phyloP scores from a whole-genome alignment of 306 rosid genomes.

The Vigna mungo region DNA sequence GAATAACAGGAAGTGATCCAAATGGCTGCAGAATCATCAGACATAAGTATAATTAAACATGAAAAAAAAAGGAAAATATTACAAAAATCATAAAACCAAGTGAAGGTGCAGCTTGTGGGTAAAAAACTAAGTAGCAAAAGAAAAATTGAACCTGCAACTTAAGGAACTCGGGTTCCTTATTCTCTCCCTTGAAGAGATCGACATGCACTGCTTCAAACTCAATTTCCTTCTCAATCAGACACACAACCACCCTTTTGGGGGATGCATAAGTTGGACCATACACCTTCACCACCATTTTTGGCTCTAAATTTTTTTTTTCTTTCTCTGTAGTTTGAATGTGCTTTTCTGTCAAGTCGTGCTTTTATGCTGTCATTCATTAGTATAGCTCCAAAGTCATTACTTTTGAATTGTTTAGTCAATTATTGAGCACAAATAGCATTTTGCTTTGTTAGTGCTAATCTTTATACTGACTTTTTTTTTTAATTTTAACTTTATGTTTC shows the following conservation, averaged over 20 bases:
- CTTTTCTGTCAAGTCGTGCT: background rate
- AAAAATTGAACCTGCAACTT: slow-evolving; percentile 54
- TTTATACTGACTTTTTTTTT: no score
- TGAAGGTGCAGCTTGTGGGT: background rate
- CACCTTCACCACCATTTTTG: slow-evolving; percentile 55
- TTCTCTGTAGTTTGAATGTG: background rate
- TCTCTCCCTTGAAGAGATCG: slow-evolving; percentile 56
- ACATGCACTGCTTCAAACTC: slow-evolving; percentile 55
- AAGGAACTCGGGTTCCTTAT: slow-evolving; percentile 57
- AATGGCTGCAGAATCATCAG: slow-evolving; percentile 51
- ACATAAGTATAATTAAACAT: background rate
- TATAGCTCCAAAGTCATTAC: background rate
- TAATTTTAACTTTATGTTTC: no score
- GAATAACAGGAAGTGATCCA: slow-evolving; percentile 60
- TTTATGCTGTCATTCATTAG: background rate
- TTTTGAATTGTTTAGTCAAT: background rate
- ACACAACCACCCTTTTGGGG: slow-evolving; percentile 57
- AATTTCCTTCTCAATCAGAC: slow-evolving; percentile 60
- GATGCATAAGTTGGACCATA: slow-evolving; percentile 55
- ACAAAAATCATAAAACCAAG: background rate
- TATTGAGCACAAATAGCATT: no score
- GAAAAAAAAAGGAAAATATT: background rate
- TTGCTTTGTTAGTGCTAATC: no score
- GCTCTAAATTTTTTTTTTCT: background rate
- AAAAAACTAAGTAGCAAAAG: background rate